Evolutionary conservation across 106 monocot species (phyloP).

Genomic region (Cymbidium sinense): DNA sequence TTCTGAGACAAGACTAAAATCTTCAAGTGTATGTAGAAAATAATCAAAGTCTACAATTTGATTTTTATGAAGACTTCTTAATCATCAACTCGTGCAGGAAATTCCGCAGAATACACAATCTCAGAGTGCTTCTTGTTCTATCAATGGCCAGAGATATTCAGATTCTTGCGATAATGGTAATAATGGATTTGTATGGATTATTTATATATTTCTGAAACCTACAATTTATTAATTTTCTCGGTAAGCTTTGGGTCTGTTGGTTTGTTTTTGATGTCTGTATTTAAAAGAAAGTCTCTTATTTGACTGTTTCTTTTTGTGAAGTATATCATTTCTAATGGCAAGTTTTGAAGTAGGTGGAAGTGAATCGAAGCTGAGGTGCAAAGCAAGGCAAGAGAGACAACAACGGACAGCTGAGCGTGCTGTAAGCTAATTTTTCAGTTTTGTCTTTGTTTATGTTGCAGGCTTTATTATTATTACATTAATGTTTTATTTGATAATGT

Average conservation of each 20-base stretch:
- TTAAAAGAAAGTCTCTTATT: neutral
- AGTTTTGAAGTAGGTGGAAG: constrained; percentile 26
- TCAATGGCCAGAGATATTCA: constrained; percentile 15
- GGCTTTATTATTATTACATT: neutral
- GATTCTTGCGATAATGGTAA: constrained; percentile 43
- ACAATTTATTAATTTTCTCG: neutral
- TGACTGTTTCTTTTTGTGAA: neutral
- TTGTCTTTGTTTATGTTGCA: neutral
- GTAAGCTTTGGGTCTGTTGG: neutral
- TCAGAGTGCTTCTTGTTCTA: constrained; percentile 29
- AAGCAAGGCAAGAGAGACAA: constrained; percentile 72
- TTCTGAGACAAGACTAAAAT: constrained; percentile 9
- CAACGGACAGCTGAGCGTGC: constrained; percentile 75
- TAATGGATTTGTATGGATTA: neutral
- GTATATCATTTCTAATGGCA: constrained; percentile 1
- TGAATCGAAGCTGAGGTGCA: constrained; percentile 64
- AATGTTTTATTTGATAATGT: neutral
- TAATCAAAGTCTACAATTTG: neutral
- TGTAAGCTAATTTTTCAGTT: constrained; percentile 25
- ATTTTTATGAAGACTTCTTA: neutral
- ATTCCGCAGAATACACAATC: constrained; percentile 10
- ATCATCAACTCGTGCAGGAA: constrained; percentile 27
- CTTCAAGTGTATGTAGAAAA: constrained; percentile 11
- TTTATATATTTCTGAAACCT: neutral
- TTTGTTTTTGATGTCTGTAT: too few relatives aligned